phyloP scores from a whole-genome alignment of 2,329 filamentous ascomycete genomes.

The Cladorrhinum sp. region DNA sequence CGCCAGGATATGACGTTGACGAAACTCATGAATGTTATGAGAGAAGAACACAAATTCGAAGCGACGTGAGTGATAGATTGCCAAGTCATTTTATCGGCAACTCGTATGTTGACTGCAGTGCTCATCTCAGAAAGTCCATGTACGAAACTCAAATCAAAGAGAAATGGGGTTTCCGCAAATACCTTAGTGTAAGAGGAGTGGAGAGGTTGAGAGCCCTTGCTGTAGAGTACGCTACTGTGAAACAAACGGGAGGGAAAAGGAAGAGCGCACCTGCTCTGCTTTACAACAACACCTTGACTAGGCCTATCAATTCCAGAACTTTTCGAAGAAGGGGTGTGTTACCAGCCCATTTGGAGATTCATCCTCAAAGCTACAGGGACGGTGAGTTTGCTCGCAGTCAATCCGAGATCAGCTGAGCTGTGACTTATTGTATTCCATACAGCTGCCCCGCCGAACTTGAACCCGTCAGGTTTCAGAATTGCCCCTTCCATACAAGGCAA shows the following conservation, averaged over 20 bases:
- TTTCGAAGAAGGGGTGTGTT: neutral
- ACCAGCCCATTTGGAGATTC: neutral
- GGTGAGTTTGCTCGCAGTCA: neutral
- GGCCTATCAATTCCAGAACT: neutral
- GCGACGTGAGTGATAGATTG: slow-evolving; percentile 2
- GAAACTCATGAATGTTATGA: neutral
- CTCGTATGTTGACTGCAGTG: neutral
- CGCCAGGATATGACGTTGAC: neutral
- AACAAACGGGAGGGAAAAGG: too few species aligned
- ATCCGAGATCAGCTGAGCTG: too few species aligned
- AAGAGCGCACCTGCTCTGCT: neutral
- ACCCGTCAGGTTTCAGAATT: neutral
- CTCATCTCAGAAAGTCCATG: neutral
- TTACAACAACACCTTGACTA: neutral
- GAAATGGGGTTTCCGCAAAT: slow-evolving; percentile 3
- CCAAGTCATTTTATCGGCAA: too few species aligned
- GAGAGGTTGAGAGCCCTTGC: neutral
- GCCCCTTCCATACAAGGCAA: neutral
- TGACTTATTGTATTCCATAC: too few species aligned
- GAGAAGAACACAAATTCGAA: neutral
- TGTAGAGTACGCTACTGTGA: neutral
- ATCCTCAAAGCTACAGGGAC: neutral
- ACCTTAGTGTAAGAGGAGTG: neutral
- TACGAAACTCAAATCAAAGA: neutral
- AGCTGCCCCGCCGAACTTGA: too few species aligned